Evolutionary conservation across 116 monocot genomes (phyloP), one percentile per base, ranked within the genome.

Genomic region (Trichopus zeylanicus): DNA sequence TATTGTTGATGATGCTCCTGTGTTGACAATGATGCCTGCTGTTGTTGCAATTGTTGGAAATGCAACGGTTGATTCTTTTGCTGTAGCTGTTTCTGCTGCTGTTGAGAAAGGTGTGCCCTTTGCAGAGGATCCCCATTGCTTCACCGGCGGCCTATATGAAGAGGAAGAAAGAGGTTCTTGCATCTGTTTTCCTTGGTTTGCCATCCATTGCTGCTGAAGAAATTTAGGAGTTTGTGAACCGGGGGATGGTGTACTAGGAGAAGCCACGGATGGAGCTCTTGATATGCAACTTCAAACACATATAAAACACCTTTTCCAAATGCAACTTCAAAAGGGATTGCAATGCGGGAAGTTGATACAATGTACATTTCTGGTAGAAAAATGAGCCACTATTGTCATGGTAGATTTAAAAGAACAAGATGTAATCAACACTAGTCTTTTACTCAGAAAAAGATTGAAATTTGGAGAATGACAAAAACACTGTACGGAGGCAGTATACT

Each of bases 221-320:
- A 67, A 30, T 66, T 78, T 78, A 24, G 69, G 52, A 71, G 54
- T 71, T 56, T 87, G 89, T 53, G 75, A 30, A 49, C 68, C 67
- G 37, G 70, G 27, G 49, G 64, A 47, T 20, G 68, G 29, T 37
- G 71, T 56, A 49, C 42, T 62, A 12, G 66, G 31, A 59, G 78
- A 74, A 74, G 66, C 32, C 20, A 71, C 29, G 9, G 82, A 70
- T 22, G 78, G 51, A 23, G 58, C 58, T 48, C 77, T 76, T 60
- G 61, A 7, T 63, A 74, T 46, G 31, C 61, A 73, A 63, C n/a
- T n/a, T n/a, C n/a, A n/a, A n/a, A n/a, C n/a, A n/a, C n/a, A n/a
- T n/a, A n/a, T n/a, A n/a, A n/a, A n/a, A n/a, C n/a, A n/a, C n/a
- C 48, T 82, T 82, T 73, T 81, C 60, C 42, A 70, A 56, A 70